Percentiles rank a stretch among this genome's conserved stretches.
Conservation (phyloP, 176 grass and related monocot genomes). For the Avena atlantica region DNA sequence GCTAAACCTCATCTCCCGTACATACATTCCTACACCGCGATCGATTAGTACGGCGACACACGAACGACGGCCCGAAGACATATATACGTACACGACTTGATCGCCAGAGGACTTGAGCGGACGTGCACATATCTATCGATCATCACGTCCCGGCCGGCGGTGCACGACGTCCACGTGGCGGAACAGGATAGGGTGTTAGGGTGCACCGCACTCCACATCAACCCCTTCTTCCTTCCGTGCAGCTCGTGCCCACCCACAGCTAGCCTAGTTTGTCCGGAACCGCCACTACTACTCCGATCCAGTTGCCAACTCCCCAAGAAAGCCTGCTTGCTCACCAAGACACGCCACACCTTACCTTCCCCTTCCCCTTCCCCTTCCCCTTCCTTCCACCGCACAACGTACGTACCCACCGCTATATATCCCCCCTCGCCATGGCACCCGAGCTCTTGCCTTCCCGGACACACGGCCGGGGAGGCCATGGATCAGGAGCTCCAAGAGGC, state of each 20-base stretch:
- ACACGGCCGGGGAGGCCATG: conserved; percentile 52
- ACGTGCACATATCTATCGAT: not conserved
- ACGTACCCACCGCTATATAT: conserved; percentile 39
- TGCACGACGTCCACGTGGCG: conserved; percentile 28
- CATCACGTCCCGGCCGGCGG: not conserved
- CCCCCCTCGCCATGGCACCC: not conserved
- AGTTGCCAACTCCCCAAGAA: conserved; percentile 34
- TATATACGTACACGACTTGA: not conserved
- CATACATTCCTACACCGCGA: not conserved
- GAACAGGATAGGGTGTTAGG: conserved; percentile 40
- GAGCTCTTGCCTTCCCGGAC: conserved; percentile 28
- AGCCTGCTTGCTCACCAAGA: conserved; percentile 59
- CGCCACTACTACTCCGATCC: not conserved
- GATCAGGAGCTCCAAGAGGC: conserved; percentile 61
- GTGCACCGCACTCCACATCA: conserved; percentile 57
- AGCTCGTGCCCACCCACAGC: not conserved
- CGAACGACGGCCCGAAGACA: no score
- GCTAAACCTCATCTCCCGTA: not conserved
- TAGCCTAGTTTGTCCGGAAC: conserved; percentile 7
- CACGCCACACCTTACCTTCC: conserved; percentile 20
- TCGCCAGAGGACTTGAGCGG: no score
- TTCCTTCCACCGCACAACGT: conserved; percentile 20
- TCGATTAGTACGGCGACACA: not conserved
- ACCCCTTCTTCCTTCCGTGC: conserved; percentile 28
- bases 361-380: not conserved